A percentile compares a stretch with the other conserved stretches of the same genome.
Evolutionary conservation across 2,329 filamentous ascomycete species (phyloP).

Genomic region (Clarireedia hainanense): DNA sequence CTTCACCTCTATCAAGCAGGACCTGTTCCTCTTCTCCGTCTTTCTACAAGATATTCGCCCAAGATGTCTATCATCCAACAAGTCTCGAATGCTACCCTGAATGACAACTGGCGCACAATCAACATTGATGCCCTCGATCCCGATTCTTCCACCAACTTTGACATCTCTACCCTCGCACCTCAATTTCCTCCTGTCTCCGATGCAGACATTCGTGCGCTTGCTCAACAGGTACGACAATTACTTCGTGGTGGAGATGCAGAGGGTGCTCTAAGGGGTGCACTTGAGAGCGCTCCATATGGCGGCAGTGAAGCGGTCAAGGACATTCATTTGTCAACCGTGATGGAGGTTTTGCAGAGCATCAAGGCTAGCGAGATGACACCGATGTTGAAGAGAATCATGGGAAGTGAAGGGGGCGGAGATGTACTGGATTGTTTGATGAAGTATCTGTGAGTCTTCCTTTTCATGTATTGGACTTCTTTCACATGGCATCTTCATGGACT

Average conservation of each 20-base stretch:
- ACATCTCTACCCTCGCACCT: slow-evolving; percentile 71
- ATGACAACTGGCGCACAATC: slow-evolving; percentile 75
- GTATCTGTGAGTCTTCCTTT: slow-evolving; percentile 63
- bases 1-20: neutral
- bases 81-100: slow-evolving; percentile 50
- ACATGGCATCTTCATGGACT: neutral
- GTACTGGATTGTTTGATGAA: slow-evolving; percentile 93
- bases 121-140: slow-evolving; percentile 88
- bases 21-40: neutral
- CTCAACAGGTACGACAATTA: slow-evolving; percentile 78
- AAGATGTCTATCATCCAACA: slow-evolving; percentile 62
- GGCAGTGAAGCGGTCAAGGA: slow-evolving; percentile 59
- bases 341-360: slow-evolving; percentile 92
- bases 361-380: slow-evolving; percentile 93
- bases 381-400: slow-evolving; percentile 74
- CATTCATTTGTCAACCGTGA: slow-evolving; percentile 76
- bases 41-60: neutral
- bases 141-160: slow-evolving; percentile 87
- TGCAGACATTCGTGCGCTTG: slow-evolving; percentile 68
- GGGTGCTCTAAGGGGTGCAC: slow-evolving; percentile 73
- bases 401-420: slow-evolving; percentile 71
- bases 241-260: slow-evolving; percentile 80
- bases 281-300: slow-evolving; percentile 78
- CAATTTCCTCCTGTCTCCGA: slow-evolving; percentile 67
- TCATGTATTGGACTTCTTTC: neutral